phyloP scores from a whole-genome alignment of 2,329 filamentous ascomycete genomes.

The Sporothrix schenckii region DNA sequence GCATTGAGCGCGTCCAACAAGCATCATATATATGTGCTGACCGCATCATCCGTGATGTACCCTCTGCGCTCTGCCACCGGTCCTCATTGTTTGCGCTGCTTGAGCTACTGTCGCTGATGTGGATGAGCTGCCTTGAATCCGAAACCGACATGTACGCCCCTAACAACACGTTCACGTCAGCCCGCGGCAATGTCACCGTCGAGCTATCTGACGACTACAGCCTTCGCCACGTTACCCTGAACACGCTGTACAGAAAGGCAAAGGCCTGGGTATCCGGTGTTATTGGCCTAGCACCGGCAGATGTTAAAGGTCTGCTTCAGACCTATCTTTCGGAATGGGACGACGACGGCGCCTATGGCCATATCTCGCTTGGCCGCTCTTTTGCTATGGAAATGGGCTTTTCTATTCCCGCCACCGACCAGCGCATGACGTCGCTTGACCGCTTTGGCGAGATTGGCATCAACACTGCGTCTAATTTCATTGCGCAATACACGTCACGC shows the following conservation, averaged over 20 bases:
- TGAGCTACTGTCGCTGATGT: conserved; percentile 91
- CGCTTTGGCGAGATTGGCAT: conserved; percentile 71
- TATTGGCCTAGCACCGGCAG: conserved; percentile 82
- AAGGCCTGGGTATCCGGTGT: conserved; percentile 78
- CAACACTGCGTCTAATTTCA: conserved; percentile 92
- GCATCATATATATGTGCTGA: conserved; percentile 83
- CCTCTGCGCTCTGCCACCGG: conserved; percentile 86
- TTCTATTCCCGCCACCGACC: conserved; percentile 81
- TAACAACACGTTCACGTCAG: conserved; percentile 76
- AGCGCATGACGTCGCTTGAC: conserved; percentile 81
- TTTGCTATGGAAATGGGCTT: conserved; percentile 94
- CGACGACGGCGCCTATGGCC: conserved; percentile 86
- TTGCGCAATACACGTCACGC: conserved; percentile 94
- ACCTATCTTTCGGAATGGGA: conserved; percentile 96
- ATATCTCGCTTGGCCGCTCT: conserved; percentile 88
- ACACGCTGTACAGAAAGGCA: conserved; percentile 74
- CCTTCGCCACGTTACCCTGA: conserved; percentile 77
- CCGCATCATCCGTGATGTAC: conserved; percentile 79
- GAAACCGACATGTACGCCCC: conserved; percentile 94
- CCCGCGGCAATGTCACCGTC: conserved; percentile 75
- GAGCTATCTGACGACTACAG: conserved; percentile 93
- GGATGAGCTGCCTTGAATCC: conserved; percentile 88
- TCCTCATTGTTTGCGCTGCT: conserved; percentile 89
- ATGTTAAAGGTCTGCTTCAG: conserved; percentile 92
- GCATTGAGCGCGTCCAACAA: conserved; percentile 87